Evolutionary conservation across 768 basidiomycete genomes (phyloP), one percentile per base, ranked within the genome.

Genomic region (Xerocomellus chrysenteron): DNA sequence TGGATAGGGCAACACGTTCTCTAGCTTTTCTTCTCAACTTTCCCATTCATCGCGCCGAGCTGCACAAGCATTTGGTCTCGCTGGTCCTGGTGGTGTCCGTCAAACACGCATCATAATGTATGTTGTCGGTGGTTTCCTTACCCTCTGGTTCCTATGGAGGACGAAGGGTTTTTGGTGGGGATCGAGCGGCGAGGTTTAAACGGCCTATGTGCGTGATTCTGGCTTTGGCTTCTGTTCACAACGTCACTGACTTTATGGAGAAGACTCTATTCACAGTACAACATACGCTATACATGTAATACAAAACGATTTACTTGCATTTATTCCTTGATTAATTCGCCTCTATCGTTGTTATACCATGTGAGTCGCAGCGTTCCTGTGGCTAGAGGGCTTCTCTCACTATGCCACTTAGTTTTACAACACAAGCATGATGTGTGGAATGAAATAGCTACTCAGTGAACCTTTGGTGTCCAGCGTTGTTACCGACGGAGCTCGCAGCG

Each of bases 41-140:
- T 74, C 82, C 1, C 83, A 88, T 56, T 85, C 90, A 0, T 85
- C 87, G 8, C 80, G 82, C 54, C 82, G 87, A 52, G 87, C 86
- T 13, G 82, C 81, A 16, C 83, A 88, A 54, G 88, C 87, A 1
- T 92, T 92, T 61, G 90, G 90, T 19, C 77, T 87, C 47, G 12
- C 55, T 17, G 82, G 82, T 6, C 73, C 81, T 32, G 85, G 87
- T 1, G 81, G 86, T 13, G 74, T 21, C 21, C 21, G 21, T 69
- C 84, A 86, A 41, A 87, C 82, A 75, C 78, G 87, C 32, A 81
- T 90, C 42, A 88, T 86, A 13, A 70, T 83, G 54, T 79, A 84
- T 89, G 21, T 21, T 21, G 21, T 21, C 21, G 21, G 21, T 0
- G 69, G 78, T 2, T 80, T 90, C 61, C 55, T 91, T 41, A 62